Percentiles rank a stretch among this genome's conserved stretches.
Evolutionary conservation across 306 rosid genomes (phyloP).

Genomic region (Cajanus cajan): DNA sequence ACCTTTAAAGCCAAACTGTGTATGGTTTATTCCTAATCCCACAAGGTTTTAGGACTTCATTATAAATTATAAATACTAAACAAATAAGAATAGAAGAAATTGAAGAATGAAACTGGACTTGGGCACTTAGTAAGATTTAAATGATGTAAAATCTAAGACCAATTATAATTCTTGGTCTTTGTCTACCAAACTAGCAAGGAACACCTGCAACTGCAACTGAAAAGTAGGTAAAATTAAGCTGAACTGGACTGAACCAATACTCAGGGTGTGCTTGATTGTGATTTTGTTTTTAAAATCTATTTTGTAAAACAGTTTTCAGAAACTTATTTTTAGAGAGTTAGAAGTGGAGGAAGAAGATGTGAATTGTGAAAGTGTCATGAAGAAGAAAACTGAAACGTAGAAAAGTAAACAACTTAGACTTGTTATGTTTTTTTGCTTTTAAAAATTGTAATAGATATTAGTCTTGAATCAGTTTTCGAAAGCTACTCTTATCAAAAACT

Average conservation of each 20-base stretch:
- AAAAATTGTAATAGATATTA: no score
- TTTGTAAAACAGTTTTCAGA: no score
- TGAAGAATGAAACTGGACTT: neutral
- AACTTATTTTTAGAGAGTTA: no score
- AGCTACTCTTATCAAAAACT: no score
- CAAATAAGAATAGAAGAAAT: neutral
- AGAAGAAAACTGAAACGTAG: no score
- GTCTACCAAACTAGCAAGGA: slow-evolving; percentile 2
- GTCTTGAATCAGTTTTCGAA: no score
- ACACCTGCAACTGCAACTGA: neutral
- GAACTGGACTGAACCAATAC: slow-evolving; percentile 6
- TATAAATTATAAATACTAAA: neutral
- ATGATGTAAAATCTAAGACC: slow-evolving; percentile 12
- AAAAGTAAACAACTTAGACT: no score
- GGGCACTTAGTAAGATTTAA: neutral
- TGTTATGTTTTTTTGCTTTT: no score
- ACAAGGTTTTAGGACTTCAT: slow-evolving; percentile 10
- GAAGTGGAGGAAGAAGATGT: no score
- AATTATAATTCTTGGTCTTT: neutral
- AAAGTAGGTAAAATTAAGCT: slow-evolving; percentile 1
- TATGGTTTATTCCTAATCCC: neutral
- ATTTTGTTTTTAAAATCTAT: no score
- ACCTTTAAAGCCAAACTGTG: slow-evolving; percentile 7
- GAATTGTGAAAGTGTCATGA: no score
- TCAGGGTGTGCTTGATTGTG: neutral